Evolutionary conservation across 1,284 basidiomycete genomes (phyloP).

Genomic region (Pterulicium gracile): DNA sequence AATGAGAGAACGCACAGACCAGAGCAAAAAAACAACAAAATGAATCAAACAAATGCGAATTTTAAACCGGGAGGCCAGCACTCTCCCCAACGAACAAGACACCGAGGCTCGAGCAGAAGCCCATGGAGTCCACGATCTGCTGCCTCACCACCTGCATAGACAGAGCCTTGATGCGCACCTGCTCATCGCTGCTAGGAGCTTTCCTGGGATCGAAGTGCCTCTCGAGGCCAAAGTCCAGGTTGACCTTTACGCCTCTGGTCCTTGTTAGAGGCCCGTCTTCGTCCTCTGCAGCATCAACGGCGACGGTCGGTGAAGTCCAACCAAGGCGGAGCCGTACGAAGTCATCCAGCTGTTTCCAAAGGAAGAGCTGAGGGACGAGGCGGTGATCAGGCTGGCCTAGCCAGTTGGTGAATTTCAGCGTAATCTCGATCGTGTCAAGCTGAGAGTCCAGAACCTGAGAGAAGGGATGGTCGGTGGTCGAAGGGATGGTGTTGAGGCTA

Average conservation of each 20-base stretch:
- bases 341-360: neutral
- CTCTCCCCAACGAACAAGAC: no score
- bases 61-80: no score
- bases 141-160: no score
- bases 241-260: neutral
- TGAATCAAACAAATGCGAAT: no score
- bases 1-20: no score
- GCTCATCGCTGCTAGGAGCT: no score
- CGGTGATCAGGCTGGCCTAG: neutral
- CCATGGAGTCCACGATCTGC: no score
- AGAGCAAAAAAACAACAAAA: no score
- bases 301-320: neutral
- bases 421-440: neutral
- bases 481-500: neutral
- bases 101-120: no score
- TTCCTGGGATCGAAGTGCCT: neutral
- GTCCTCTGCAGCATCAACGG: neutral
- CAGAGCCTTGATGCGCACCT: no score
- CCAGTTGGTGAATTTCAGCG: neutral
- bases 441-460: neutral
- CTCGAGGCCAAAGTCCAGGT: neutral
- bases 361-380: neutral
- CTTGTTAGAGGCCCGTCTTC: neutral
- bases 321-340: neutral
- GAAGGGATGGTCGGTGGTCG: neutral